Percentiles rank a stretch among this genome's conserved stretches.
Evolutionary conservation across 2,329 filamentous ascomycete genomes (phyloP).

Genomic region (Cladosporium sp.): DNA sequence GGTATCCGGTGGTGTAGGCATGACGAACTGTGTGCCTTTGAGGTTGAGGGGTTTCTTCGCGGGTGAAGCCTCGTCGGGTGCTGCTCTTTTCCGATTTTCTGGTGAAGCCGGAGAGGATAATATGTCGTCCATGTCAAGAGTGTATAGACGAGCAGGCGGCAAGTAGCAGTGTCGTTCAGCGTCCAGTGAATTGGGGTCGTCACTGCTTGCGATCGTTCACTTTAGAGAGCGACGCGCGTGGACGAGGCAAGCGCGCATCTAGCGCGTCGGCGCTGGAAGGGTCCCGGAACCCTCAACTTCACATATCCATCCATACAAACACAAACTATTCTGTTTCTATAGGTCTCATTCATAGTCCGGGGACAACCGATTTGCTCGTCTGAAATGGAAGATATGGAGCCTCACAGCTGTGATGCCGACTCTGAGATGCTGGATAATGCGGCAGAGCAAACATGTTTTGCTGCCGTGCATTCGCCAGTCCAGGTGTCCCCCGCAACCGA

Average conservation of each 20-base stretch:
- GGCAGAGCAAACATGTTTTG: not conserved
- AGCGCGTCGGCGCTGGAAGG: not conserved
- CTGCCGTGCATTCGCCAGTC: not conserved
- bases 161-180: not conserved
- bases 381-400: not conserved
- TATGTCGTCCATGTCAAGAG: constrained; percentile 27
- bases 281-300: too few species aligned
- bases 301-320: too few species aligned
- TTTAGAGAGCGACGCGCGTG: constrained; percentile 2
- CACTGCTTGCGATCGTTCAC: not conserved
- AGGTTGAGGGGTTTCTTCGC: constrained; percentile 29
- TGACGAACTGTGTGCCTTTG: constrained; percentile 31
- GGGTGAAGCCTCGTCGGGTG: constrained; percentile 22
- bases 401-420: not conserved
- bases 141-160: not conserved
- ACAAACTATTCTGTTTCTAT: too few species aligned
- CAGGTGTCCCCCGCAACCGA: not conserved
- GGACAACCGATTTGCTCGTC: not conserved
- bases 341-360: not conserved
- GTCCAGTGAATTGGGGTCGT: not conserved
- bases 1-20: constrained; percentile 32
- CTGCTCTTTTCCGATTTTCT: constrained; percentile 24
- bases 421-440: not conserved
- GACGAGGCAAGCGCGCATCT: not conserved
- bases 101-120: constrained; percentile 24